phyloP scores from a whole-genome alignment of 257 asterid genomes.

The Orobanche coerulescens region DNA sequence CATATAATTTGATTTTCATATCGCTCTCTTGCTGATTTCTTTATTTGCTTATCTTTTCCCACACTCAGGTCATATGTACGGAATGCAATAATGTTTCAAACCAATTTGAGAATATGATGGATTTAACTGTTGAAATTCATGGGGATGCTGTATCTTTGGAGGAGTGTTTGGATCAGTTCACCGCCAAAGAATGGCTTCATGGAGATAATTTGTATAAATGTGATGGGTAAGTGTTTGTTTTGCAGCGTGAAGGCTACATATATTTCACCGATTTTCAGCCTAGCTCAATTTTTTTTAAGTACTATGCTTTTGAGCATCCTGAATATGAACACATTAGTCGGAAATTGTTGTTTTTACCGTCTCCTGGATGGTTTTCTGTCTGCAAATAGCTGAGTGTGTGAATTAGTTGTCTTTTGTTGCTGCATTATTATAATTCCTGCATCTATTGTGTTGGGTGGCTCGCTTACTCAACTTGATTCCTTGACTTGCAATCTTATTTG shows the following conservation, averaged over 20 bases:
- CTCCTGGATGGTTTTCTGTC: background rate
- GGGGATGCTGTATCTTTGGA: conserved; percentile 94
- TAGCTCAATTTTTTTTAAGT: background rate
- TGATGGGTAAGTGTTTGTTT: conserved; percentile 54
- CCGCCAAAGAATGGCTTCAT: conserved; percentile 83
- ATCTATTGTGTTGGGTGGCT: background rate
- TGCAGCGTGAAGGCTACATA: conserved; percentile 7
- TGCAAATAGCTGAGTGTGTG: background rate
- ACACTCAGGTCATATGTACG: conserved; percentile 80
- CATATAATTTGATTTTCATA: background rate
- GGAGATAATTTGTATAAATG: conserved; percentile 99
- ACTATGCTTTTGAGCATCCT: background rate
- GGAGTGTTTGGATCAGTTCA: conserved; percentile 96
- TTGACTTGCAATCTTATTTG: background rate
- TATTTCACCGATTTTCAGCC: background rate
- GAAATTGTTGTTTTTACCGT: background rate
- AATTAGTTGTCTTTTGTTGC: background rate
- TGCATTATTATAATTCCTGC: background rate
- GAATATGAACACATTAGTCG: background rate
- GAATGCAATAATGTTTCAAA: conserved; percentile 77
- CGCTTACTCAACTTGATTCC: background rate
- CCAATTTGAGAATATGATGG: conserved; percentile 96
- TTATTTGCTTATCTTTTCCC: conserved; percentile 10
- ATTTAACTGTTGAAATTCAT: conserved; percentile 95
- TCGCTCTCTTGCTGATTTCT: background rate